Base-by-base conservation (phyloP, 83 land plant species). In the Diphasiastrum complanatum region DNA sequence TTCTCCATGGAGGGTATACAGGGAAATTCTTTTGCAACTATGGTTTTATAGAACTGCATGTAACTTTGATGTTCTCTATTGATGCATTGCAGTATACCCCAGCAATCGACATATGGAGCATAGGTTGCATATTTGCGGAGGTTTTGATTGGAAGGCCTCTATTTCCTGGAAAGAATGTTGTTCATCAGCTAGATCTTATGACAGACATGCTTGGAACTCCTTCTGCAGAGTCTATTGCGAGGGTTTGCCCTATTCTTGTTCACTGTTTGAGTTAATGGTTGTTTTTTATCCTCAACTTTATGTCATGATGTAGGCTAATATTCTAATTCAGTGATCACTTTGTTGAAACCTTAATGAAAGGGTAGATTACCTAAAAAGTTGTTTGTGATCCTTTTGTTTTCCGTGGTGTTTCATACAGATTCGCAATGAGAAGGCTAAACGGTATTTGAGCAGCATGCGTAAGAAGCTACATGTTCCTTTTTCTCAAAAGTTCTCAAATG, bases 81-180 rank as follows among this genome's bases (percentile, higher is more conserved):
- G n/a, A n/a, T 40, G 43, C 43, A 19, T 29, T 58, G 45, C 61
- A 58, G 61, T 58, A 58, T n/a, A 58, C 61, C 16, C 61, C 61
- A 35, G 61, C 61, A 3, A 58, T 58, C n/a, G 61, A 58, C n/a
- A 58, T 58, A 16, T 58, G 43, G 61, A 58, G 61, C 61, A 58
- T 58, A 28, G 61, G 61, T 6, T 58, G 61, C 43, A 58, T 58
- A 26, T 58, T 58, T 58, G 61, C 61, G 3, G 61, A 58, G 23
- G 23, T 58, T 34, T 36, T 58, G 33, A 4, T 24, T 33, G 45
- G 61, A 24, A 58, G 33, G 18, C 61, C 61, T 58, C 24, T 58
- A 16, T 58, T 58, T 34, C 61, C 61, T 26, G 37, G 61, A 11
- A 58, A 58, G 18, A 58, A 33, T 58, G 61, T 58, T 5, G 61